A percentile compares a stretch with the other conserved stretches of the same genome.
Conservation (phyloP, 2,329 filamentous ascomycete species). For the Exophiala calicioides region DNA sequence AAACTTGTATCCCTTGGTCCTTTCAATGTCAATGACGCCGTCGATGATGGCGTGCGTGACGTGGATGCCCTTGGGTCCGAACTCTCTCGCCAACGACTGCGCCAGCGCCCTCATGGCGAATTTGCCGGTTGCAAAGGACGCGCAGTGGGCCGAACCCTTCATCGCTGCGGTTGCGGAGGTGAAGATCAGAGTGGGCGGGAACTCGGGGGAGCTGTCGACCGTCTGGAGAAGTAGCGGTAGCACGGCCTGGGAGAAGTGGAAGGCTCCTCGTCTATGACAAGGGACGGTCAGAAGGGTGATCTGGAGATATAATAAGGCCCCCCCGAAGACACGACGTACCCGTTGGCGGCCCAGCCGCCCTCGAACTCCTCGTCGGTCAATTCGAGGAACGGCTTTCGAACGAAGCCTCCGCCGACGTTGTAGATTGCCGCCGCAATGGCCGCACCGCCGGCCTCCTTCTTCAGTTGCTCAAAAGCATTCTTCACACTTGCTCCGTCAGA, state of each 20-base stretch:
- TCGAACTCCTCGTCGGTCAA: conserved; percentile 60
- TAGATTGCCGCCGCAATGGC: conserved; percentile 58
- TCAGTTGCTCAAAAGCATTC: conserved; percentile 56
- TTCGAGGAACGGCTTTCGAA: conserved; percentile 63
- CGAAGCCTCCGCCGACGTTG: conserved; percentile 60
- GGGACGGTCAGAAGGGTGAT: background rate
- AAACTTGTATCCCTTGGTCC: conserved; percentile 63
- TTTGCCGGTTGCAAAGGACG: conserved; percentile 75
- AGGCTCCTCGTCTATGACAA: conserved; percentile 60
- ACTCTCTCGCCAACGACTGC: conserved; percentile 78
- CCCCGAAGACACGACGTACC: too few relatives aligned
- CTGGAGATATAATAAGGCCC: too few relatives aligned
- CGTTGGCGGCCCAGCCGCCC: conserved; percentile 52
- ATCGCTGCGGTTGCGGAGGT: conserved; percentile 83
- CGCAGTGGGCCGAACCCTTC: conserved; percentile 68
- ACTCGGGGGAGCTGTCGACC: conserved; percentile 50
- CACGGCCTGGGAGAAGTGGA: conserved; percentile 71
- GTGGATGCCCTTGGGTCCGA: conserved; percentile 80
- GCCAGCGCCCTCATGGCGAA: conserved; percentile 74
- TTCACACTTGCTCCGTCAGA: conserved; percentile 55
- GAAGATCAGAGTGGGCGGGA: conserved; percentile 79
- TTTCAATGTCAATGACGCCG: conserved; percentile 78
- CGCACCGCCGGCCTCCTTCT: conserved; percentile 52
- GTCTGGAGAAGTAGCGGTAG: conserved; percentile 70
- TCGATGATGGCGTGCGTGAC: conserved; percentile 82